A percentile compares a stretch with the other conserved stretches of the same genome.
These are phyloP conservation scores for Pisolithus tinctorius DNA, from an alignment of 768 basidiomycete species.

Conservation along the genomic window DNA sequence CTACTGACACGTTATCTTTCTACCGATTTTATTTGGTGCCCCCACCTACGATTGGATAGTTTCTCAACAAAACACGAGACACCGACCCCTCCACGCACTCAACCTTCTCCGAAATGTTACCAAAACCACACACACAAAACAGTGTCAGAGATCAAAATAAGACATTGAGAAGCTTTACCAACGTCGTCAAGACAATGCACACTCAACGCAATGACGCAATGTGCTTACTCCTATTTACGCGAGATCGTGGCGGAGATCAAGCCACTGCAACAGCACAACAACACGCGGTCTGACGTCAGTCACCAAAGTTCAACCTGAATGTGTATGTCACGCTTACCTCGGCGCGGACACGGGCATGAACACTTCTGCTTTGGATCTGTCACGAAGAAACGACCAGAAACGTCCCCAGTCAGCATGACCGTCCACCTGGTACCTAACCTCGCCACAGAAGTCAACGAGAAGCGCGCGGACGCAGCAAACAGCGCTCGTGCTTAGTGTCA, in stretches of 20 bases:
- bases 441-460: too few relatives aligned
- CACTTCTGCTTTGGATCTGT: constrained; percentile 74
- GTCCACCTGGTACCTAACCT: neutral
- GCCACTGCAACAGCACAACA: constrained; percentile 32
- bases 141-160: too few relatives aligned
- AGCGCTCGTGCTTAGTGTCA: too few relatives aligned
- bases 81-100: neutral
- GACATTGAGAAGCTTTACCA: neutral
- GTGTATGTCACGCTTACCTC: constrained; percentile 46
- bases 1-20: constrained; percentile 5
- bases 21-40: neutral
- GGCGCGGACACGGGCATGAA: constrained; percentile 84
- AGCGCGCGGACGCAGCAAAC: too few relatives aligned
- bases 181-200: constrained; percentile 28
- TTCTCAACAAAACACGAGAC: too few relatives aligned
- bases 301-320: constrained; percentile 4
- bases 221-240: constrained; percentile 31
- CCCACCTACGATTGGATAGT: neutral
- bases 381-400: neutral
- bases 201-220: constrained; percentile 21
- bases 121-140: too few relatives aligned
- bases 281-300: constrained; percentile 24
- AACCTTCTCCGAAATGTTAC: neutral
- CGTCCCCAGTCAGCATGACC: neutral
- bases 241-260: constrained; percentile 57